Base-by-base conservation (phyloP, 805 yeast genomes). In the Saccharomycopsis babjevae region DNA sequence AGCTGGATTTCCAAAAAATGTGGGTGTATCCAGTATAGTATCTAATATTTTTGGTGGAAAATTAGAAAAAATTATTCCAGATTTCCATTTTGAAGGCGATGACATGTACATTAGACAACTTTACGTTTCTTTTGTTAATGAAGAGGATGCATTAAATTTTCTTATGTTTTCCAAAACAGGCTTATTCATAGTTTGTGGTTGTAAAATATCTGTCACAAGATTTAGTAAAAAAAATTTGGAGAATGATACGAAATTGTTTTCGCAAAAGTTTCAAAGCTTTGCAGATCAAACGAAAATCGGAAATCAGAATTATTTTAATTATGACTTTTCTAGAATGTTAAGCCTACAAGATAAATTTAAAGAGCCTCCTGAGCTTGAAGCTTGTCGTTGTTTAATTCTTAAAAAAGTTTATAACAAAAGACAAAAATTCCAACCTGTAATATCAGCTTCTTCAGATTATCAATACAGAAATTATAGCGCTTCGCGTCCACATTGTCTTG, bases 11-110 rank as follows among this genome's bases (percentile, higher is more conserved):
- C 79, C 82, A 0, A 59, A 67, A 0, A 67, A 69, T 34, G 76
- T 81, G 8, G 83, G 86, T 8, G 64, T 83, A 8, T 74, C 74
- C 25, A 74, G 82, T 43, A 71, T 86, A 10, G 65, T 88, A 20
- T 68, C 82, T 0, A 86, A 82, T 59, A 73, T 86, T 0, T 74
- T 77, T 65, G 92, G 94, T 1, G 96, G 96, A 0, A 88, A 89
- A 0, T 70, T 88, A 57, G 89, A 85, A 64, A 77, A 76, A 57
- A 66, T 85, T 4, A 73, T 70, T 63, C 56, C 63, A 54, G 58
- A 58, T 13, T 36, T 50, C 36, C 18, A 16, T 13, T 58, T 52
- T 1, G 57, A 58, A 5, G 60, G 61, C 38, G 65, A 62, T 2
- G 60, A 63, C 10, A 57, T 63, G 39, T 60, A 74, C 67, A 76